phyloP scores from a whole-genome alignment of 169 alveolate genomes.

The Plasmodium knowlesi region DNA sequence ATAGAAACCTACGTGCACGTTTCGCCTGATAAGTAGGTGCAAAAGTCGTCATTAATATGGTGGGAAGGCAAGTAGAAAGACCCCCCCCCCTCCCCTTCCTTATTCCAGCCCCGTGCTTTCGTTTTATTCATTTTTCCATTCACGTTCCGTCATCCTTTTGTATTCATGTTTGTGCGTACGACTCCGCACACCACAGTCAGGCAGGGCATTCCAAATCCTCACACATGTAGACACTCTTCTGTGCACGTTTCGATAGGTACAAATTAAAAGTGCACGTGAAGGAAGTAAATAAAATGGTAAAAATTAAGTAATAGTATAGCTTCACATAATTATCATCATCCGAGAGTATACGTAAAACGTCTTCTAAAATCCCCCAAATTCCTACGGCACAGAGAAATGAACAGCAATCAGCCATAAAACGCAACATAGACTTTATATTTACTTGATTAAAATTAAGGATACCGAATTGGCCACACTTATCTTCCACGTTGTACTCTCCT shows the following conservation, averaged over 20 bases:
- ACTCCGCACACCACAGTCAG: not conserved
- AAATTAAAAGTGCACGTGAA: constrained; percentile 38
- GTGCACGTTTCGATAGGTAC: not conserved
- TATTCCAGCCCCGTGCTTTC: not conserved
- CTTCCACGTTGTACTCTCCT: not conserved
- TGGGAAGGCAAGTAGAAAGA: not conserved
- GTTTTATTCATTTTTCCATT: not conserved
- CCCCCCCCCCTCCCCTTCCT: no score
- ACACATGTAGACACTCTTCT: constrained; percentile 5
- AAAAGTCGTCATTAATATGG: not conserved
- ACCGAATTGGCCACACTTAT: not conserved
- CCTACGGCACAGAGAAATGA: constrained; percentile 73
- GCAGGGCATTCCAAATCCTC: constrained; percentile 9
- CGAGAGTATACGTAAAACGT: constrained; percentile 35
- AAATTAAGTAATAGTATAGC: constrained; percentile 37
- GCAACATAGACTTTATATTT: not conserved
- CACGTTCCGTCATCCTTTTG: not conserved
- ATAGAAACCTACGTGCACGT: not conserved
- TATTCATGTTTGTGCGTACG: not conserved
- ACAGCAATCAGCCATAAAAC: constrained; percentile 52
- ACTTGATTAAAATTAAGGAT: not conserved
- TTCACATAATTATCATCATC: constrained; percentile 11
- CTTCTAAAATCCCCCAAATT: constrained; percentile 68
- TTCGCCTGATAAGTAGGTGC: not conserved
- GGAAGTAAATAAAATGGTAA: constrained; percentile 24